Evolutionary conservation across 2,329 filamentous ascomycete species (phyloP).

Genomic region (Allantophomopsis cytisporea): DNA sequence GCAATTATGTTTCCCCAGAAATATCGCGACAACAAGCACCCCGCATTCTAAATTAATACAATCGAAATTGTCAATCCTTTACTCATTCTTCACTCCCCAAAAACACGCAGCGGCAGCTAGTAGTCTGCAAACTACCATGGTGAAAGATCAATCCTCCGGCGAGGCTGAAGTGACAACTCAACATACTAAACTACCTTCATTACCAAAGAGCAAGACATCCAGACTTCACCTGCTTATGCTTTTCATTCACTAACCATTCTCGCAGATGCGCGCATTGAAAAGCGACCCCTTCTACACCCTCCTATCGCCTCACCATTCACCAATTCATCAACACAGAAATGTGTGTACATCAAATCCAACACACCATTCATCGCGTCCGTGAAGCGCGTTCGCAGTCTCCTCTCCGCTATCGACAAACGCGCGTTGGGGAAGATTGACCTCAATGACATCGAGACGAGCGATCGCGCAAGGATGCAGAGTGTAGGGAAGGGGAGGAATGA

Average conservation of each 20-base stretch:
- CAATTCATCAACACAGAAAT: slow-evolving; percentile 10
- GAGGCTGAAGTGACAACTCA: background rate
- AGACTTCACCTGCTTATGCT: background rate
- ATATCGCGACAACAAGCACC: no score
- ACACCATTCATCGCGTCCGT: slow-evolving; percentile 16
- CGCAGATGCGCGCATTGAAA: slow-evolving; percentile 15
- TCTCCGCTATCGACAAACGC: slow-evolving; percentile 13
- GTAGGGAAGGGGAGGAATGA: slow-evolving; percentile 6
- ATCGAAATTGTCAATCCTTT: no score
- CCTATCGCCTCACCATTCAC: slow-evolving; percentile 10
- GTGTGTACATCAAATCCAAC: slow-evolving; percentile 15
- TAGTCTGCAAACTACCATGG: background rate
- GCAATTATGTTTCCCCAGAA: background rate
- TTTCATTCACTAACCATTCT: slow-evolving; percentile 1
- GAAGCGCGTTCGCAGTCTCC: slow-evolving; percentile 15
- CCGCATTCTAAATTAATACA: no score
- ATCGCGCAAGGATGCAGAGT: slow-evolving; percentile 8
- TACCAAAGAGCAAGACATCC: slow-evolving; percentile 7
- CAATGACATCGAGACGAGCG: background rate
- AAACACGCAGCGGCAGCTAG: no score
- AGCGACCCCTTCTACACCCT: slow-evolving; percentile 19
- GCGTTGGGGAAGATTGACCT: slow-evolving; percentile 7
- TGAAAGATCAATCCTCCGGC: background rate
- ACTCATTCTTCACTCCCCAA: no score
- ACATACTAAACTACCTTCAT: slow-evolving; percentile 9